Base-by-base conservation (phyloP, 192 early-diverging fungal genomes). In the Spizellomyces sp. region DNA sequence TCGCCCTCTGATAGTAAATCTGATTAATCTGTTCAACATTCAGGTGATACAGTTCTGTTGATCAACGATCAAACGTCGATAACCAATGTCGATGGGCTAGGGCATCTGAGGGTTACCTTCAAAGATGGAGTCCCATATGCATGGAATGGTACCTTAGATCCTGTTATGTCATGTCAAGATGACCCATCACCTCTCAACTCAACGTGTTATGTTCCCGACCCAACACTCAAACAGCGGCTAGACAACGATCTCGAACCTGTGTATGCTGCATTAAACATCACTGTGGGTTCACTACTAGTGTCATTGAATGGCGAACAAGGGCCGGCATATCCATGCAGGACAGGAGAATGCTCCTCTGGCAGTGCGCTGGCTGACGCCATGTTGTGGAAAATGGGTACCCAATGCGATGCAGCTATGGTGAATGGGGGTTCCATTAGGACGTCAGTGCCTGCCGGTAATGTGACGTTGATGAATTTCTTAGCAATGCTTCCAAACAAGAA, bases 381-480 rank as follows among this genome's bases (percentile, higher is more conserved):
- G 8, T 14, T 72, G 70, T 72, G 70, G 70, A 41, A 55, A 48
- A 72, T 64, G 62, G 70, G 46, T 12, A 45, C 10, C 14, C 45
- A 27, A 46, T 72, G 70, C 48, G 70, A 72, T 64, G 70, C 70
- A 6, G 61, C 60, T 5, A 10, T 72, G 14, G 17, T 64, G 6
- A 72, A 72, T 8, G 70, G 70, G 8, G 70, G 70, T 10, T 44
- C 9, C 12, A 42, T 64, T 17, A 15, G 27, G 22, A 3, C 12
- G 36, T 56, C 60, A 12, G 7, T 69, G 2, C 17, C 17, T 0
- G 57, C 67, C 8, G 67, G 67, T 4, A 61, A 62, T 41, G 19
- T 69, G 14, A 62, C 67, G 27, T n/a, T 9, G 9, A 9, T 36
- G 44, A 9, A 12, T 12, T 45, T 36, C 6, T 17, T n/a, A 5